A percentile compares a stretch with the other conserved stretches of the same genome.
Conservation (phyloP, 2,329 filamentous ascomycete genomes). For the Pseudogymnoascus verrucosus region DNA sequence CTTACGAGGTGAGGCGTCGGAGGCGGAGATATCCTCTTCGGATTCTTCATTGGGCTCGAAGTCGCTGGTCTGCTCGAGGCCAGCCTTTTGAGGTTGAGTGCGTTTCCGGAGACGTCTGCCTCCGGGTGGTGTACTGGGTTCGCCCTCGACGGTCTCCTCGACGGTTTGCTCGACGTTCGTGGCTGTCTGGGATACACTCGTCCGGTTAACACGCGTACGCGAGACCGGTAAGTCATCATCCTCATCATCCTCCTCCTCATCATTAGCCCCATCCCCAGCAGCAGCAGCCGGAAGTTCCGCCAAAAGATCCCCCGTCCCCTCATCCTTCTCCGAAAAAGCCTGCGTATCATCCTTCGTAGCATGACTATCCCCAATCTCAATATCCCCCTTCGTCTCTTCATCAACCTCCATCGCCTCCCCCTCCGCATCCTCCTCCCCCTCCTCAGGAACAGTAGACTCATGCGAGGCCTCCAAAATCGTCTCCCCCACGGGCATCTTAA, state of each 20-base stretch:
- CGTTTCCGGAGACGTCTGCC: constrained; percentile 5
- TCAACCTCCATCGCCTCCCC: constrained; percentile 21
- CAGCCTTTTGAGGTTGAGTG: constrained; percentile 16
- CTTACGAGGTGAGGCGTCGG: constrained; percentile 27
- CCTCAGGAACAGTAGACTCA: constrained; percentile 26
- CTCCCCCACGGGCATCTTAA: constrained; percentile 23
- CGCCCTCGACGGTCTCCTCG: constrained; percentile 39
- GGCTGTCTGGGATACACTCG: constrained; percentile 20
- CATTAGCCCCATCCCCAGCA: constrained; percentile 8
- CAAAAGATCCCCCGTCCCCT: constrained; percentile 9
- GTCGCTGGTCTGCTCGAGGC: constrained; percentile 26
- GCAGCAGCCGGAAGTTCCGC: constrained; percentile 11
- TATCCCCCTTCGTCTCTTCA: constrained; percentile 8
- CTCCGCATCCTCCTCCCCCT: constrained; percentile 16
- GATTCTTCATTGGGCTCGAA: constrained; percentile 33
- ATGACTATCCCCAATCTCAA: constrained; percentile 9
- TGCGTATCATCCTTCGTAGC: constrained; percentile 19
- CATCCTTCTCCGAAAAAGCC: not conserved
- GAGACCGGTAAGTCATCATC: constrained; percentile 29
- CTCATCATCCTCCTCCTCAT: constrained; percentile 25
- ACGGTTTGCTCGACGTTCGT: constrained; percentile 26
- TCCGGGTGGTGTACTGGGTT: constrained; percentile 30
- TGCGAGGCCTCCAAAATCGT: constrained; percentile 29
- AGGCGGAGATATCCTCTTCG: constrained; percentile 40
- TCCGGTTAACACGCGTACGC: constrained; percentile 36